These are phyloP conservation scores for Trichoderma sp. DNA, from an alignment of 2,329 filamentous ascomycete genomes.

Conservation along the genomic window DNA sequence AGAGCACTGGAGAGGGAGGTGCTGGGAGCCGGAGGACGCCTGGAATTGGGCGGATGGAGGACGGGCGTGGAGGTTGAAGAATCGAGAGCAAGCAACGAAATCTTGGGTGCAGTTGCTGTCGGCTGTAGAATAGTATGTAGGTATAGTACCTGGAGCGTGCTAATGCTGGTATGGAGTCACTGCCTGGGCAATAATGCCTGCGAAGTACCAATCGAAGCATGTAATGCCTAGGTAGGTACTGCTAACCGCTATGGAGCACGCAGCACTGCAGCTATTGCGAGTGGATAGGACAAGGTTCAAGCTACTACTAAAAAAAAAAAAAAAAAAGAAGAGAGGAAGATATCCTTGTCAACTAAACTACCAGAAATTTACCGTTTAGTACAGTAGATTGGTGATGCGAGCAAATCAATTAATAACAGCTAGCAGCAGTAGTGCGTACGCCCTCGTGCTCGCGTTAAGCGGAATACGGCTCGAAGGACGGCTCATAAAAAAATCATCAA, in stretches of 20 bases:
- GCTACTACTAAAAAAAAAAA: constrained; percentile 19
- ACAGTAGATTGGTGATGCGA: background rate
- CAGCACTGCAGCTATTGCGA: background rate
- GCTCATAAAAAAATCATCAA: background rate
- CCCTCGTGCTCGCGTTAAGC: background rate
- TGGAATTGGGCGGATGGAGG: background rate
- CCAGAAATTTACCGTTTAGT: constrained; percentile 9
- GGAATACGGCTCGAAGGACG: background rate
- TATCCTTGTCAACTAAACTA: background rate
- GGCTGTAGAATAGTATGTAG: background rate
- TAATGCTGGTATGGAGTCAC: background rate
- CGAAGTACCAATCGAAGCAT: background rate
- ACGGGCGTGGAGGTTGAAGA: background rate
- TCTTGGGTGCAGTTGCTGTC: background rate
- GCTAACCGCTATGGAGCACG: background rate
- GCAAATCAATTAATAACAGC: background rate
- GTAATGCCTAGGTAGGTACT: background rate
- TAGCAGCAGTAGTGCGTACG: background rate
- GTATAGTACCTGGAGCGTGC: background rate
- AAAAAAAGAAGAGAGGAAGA: background rate
- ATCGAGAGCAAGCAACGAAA: background rate
- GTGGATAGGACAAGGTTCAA: constrained; percentile 22
- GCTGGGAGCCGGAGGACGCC: background rate
- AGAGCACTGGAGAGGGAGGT: background rate
- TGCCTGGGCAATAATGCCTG: background rate